Base-by-base conservation (phyloP, 345 rosid species). In the Salix viminalis region DNA sequence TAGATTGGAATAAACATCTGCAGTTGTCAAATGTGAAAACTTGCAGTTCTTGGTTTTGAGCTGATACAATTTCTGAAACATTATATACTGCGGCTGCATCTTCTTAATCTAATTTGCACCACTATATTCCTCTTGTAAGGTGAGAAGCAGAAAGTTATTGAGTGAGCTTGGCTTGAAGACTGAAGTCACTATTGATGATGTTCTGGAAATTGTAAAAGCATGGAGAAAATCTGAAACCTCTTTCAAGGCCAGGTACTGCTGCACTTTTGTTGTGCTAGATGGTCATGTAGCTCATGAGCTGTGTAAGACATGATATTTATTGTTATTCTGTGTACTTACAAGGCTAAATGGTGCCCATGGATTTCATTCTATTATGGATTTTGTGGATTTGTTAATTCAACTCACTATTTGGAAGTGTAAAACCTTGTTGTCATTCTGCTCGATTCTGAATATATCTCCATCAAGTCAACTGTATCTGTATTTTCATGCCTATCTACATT, bases 111-210 rank as follows among this genome's bases (percentile, higher is more conserved):
- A 15, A 76, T 71, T 21, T 60, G 37, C 66, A 60, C 1, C 78
- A 69, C 71, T 72, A 28, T 75, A 39, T 75, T 50, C 68, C 74
- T 73, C 75, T 36, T 82, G 74, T 58, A 87, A 94, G 97, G 88
- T 92, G 77, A 86, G 77, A 84, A 92, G 91, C 84, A 84, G 58
- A 72, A 89, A 85, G 70, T 81, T 94, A 70, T 73, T 90, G 61
- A 71, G 71, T 71, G 91, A 86, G 83, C 81, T 92, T 79, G 97
- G 92, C 77, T 89, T 92, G 67, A 94, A 88, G 88, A 88, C 95
- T 65, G 83, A 85, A 81, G 97, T 94, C 77, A 74, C 84, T 67
- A 72, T 90, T 41, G 80, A 82, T 68, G 98, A 92, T 84, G 85
- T 85, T 24, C 81, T 89, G 75, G 84, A 88, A 72, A 83, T 88